Evolutionary conservation across 192 early-diverging fungal species (phyloP).

Genomic region (Linnemannia hyalina): DNA sequence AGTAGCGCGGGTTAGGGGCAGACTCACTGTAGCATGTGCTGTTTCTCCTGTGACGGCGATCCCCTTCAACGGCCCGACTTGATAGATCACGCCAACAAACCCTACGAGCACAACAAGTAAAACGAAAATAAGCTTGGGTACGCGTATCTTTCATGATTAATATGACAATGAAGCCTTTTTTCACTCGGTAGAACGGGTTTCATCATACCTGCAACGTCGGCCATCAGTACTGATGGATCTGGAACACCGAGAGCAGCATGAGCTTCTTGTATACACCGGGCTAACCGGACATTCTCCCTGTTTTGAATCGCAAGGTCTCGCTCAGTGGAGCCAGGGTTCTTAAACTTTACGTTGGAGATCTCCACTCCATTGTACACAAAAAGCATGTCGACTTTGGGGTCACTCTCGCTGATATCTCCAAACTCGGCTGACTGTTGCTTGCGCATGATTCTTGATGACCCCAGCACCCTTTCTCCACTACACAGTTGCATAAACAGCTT

Average conservation of each 20-base stretch:
- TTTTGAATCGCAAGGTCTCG: conserved; percentile 12
- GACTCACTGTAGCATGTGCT: conserved; percentile 5
- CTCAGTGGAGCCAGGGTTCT: not conserved
- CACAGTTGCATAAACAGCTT: not conserved
- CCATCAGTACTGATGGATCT: conserved; percentile 23
- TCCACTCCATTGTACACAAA: conserved; percentile 14
- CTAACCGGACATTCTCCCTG: conserved; percentile 17
- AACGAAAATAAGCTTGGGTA: not conserved
- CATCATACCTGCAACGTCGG: conserved; percentile 30
- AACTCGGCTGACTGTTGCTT: conserved; percentile 15
- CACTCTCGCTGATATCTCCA: conserved; percentile 20
- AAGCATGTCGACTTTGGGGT: not conserved
- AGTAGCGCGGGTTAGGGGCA: not conserved
- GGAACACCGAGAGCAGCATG: conserved; percentile 8
- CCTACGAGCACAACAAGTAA: conserved; percentile 6
- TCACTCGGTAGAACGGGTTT: not conserved
- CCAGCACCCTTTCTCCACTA: not conserved
- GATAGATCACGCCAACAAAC: conserved; percentile 24
- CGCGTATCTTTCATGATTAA: not conserved
- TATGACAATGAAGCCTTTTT: not conserved
- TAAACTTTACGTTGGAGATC: conserved; percentile 23
- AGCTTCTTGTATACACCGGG: conserved; percentile 33
- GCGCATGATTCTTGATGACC: conserved; percentile 11
- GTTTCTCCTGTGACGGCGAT: conserved; percentile 22
- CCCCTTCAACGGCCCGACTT: conserved; percentile 18